Evolutionary conservation across 2,329 filamentous ascomycete genomes (phyloP).

Genomic region (Ophiostoma sp.): DNA sequence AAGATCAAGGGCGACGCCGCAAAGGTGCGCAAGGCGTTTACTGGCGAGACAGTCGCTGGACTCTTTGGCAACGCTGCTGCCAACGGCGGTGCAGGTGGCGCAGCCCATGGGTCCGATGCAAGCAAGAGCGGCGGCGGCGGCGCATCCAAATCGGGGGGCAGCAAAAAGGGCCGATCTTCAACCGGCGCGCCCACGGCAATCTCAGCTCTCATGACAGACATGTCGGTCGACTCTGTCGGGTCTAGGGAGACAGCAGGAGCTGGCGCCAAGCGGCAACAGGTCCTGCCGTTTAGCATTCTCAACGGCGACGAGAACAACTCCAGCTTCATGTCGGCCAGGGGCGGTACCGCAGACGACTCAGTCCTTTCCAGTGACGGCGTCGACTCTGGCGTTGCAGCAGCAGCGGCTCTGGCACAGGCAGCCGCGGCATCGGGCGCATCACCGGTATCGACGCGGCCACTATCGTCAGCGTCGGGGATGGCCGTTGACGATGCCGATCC

Average conservation of each 20-base stretch:
- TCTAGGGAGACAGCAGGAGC: not conserved
- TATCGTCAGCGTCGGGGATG: not conserved
- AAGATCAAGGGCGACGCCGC: constrained; percentile 63
- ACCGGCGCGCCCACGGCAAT: constrained; percentile 23
- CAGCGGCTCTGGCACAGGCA: constrained; percentile 24
- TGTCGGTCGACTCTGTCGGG: not conserved
- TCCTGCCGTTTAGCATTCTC: constrained; percentile 24
- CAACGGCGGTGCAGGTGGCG: not conserved
- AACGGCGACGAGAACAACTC: constrained; percentile 16
- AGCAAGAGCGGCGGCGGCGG: not conserved
- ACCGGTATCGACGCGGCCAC: constrained; percentile 1
- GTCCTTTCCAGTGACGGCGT: constrained; percentile 6
- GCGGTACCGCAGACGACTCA: not conserved
- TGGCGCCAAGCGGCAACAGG: constrained; percentile 24
- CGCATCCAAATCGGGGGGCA: not conserved
- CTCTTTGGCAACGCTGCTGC: not conserved
- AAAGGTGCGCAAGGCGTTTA: constrained; percentile 1
- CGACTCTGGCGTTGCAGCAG: constrained; percentile 21
- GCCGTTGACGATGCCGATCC: constrained; percentile 17
- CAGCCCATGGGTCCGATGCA: not conserved
- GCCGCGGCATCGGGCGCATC: constrained; percentile 20
- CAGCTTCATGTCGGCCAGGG: constrained; percentile 4
- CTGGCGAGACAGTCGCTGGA: not conserved
- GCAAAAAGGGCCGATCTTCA: constrained; percentile 18
- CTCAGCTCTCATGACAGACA: constrained; percentile 21